Percentiles rank a stretch among this genome's conserved stretches.
These are phyloP conservation scores for Salix exigua DNA, from an alignment of 345 rosid species.

Conservation along the genomic window DNA sequence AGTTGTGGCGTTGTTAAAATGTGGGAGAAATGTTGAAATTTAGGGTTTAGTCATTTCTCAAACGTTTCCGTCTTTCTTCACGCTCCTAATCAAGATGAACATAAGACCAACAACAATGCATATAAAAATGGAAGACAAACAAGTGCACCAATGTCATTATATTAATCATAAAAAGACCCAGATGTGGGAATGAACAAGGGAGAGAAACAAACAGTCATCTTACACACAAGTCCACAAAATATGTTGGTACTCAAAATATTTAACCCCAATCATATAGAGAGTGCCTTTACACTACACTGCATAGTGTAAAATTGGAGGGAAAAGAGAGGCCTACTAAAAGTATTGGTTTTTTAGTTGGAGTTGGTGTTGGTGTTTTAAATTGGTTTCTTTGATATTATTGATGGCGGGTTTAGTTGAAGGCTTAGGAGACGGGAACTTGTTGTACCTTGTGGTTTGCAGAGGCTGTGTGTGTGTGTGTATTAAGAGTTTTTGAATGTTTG, in stretches of 20 bases:
- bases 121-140: background rate
- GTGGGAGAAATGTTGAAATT: background rate
- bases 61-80: slow-evolving; percentile 79
- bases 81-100: slow-evolving; percentile 61
- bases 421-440: background rate
- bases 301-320: too few relatives aligned
- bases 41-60: slow-evolving; percentile 47
- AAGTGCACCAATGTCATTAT: background rate
- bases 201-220: background rate
- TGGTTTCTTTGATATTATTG: too few relatives aligned
- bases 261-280: background rate
- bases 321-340: too few relatives aligned
- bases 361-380: too few relatives aligned
- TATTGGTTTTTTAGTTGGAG: too few relatives aligned
- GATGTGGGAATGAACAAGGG: background rate
- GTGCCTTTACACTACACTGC: too few relatives aligned
- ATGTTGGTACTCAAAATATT: background rate
- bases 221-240: background rate
- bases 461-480: background rate
- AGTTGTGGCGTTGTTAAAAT: background rate
- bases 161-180: background rate
- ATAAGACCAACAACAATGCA: slow-evolving; percentile 4
- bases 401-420: background rate
- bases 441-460: background rate
- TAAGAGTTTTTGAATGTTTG: background rate